phyloP scores from a whole-genome alignment of 2,329 filamentous ascomycete species.

The Cladosporium sp. region DNA sequence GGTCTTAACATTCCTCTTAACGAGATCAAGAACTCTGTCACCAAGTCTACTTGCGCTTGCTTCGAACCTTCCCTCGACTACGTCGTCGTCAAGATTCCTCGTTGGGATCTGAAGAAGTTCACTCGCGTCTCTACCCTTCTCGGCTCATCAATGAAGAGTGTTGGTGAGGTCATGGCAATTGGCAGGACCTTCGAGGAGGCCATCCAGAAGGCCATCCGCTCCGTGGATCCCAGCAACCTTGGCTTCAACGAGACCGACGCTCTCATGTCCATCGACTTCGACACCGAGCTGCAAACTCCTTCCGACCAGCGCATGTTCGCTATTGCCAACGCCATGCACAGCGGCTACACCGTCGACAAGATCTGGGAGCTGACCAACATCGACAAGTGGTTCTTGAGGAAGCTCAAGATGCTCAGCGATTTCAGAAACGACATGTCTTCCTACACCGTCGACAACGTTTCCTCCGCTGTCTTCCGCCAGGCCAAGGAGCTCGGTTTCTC shows the following conservation, averaged over 20 bases:
- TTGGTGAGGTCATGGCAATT: slow-evolving; percentile 98
- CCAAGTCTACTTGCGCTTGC: slow-evolving; percentile 91
- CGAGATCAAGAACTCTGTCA: slow-evolving; percentile 94
- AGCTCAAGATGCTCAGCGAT: slow-evolving; percentile 84
- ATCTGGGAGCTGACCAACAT: slow-evolving; percentile 99
- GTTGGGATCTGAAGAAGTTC: slow-evolving; percentile 99
- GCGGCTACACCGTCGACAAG: slow-evolving; percentile 89
- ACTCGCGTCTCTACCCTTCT: slow-evolving; percentile 92
- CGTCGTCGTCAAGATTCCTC: slow-evolving; percentile 96
- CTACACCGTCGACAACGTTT: slow-evolving; percentile 63
- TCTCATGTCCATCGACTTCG: slow-evolving; percentile 93
- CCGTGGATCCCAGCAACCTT: slow-evolving; percentile 91
- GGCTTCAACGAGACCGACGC: slow-evolving; percentile 88
- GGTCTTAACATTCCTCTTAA: slow-evolving; percentile 92
- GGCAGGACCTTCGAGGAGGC: slow-evolving; percentile 96
- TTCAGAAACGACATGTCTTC: slow-evolving; percentile 74
- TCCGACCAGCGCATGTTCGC: slow-evolving; percentile 97
- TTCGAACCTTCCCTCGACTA: slow-evolving; percentile 99
- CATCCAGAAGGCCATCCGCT: slow-evolving; percentile 94
- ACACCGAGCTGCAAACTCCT: slow-evolving; percentile 92
- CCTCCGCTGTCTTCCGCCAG: slow-evolving; percentile 62
- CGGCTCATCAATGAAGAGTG: slow-evolving; percentile 98
- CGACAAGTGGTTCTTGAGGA: slow-evolving; percentile 95
- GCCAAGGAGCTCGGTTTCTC: slow-evolving; percentile 94
- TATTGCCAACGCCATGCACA: slow-evolving; percentile 94